These are phyloP conservation scores for Allium cepa DNA, from an alignment of 106 monocot species.

Conservation along the genomic window DNA sequence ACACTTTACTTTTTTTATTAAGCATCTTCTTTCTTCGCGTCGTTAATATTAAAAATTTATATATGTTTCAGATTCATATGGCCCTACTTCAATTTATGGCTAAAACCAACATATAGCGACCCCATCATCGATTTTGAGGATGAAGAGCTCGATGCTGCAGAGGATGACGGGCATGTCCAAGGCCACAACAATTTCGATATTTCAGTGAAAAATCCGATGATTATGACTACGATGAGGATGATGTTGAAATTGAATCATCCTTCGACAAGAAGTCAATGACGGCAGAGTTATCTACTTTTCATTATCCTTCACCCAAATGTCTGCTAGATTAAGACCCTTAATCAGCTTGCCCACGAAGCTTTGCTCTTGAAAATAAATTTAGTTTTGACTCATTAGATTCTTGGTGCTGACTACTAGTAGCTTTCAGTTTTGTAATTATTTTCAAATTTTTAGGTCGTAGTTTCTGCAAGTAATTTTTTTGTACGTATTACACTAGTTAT, in stretches of 20 bases:
- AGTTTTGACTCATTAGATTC: no score
- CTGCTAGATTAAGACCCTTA: slow-evolving; percentile 82
- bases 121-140: slow-evolving; percentile 36
- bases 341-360: no score
- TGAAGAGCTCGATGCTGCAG: slow-evolving; percentile 27
- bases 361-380: no score
- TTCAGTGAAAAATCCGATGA: neutral
- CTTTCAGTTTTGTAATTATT: no score
- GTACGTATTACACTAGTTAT: no score
- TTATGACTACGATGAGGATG: neutral
- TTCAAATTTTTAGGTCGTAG: no score
- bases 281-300: slow-evolving; percentile 27
- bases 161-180: slow-evolving; percentile 7
- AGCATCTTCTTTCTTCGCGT: no score
- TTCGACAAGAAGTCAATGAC: slow-evolving; percentile 92
- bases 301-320: slow-evolving; percentile 44
- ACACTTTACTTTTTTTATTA: neutral
- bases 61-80: slow-evolving; percentile 86
- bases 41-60: no score
- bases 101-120: slow-evolving; percentile 44
- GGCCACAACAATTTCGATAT: slow-evolving; percentile 7
- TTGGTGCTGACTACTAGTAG: no score
- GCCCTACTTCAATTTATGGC: slow-evolving; percentile 78
- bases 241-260: slow-evolving; percentile 40
- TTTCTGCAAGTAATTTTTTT: no score